Evolutionary conservation across 2,329 filamentous ascomycete genomes (phyloP).

Genomic region (Canariomyces notabilis): DNA sequence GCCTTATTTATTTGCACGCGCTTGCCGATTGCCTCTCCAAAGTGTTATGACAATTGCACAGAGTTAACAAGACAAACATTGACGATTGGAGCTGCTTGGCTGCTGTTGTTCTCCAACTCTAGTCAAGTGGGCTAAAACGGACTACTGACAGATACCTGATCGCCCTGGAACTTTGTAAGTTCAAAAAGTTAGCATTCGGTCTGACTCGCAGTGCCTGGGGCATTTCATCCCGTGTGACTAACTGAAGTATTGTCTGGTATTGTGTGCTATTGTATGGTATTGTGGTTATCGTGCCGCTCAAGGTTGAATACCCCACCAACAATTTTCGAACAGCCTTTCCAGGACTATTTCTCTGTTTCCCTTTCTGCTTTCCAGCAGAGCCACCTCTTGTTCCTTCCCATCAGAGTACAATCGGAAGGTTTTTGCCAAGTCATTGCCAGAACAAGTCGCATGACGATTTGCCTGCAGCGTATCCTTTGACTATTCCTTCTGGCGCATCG

Average conservation of each 20-base stretch:
- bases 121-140: no score
- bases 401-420: no score
- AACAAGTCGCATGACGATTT: conserved; percentile 2
- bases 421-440: background rate
- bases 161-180: no score
- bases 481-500: conserved; percentile 14
- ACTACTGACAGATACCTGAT: no score
- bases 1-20: background rate
- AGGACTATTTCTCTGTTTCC: no score
- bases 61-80: background rate
- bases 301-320: background rate
- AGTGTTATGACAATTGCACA: conserved; percentile 4
- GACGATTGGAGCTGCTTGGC: background rate
- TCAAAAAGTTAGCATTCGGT: no score
- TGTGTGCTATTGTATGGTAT: background rate
- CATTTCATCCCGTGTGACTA: no score
- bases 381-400: background rate
- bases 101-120: background rate
- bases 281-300: no score
- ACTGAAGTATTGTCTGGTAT: no score
- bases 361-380: background rate
- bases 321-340: background rate
- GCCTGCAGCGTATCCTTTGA: background rate
- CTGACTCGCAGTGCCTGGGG: no score
- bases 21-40: background rate